phyloP scores from a whole-genome alignment of 1,139 yeast species.

The Suhomyces panamericanus region DNA sequence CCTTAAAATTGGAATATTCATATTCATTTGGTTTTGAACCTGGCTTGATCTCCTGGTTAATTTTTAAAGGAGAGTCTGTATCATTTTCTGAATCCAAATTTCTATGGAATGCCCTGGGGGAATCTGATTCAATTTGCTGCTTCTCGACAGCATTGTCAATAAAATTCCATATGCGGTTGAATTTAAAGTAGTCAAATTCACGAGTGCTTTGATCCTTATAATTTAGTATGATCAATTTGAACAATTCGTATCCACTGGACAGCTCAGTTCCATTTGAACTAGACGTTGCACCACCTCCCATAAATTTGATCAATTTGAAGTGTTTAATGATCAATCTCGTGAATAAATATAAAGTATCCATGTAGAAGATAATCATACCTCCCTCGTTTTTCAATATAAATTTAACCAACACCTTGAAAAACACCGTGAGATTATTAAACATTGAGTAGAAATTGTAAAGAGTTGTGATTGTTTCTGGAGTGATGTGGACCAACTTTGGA shows the following conservation, averaged over 20 bases:
- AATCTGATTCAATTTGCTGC: constrained; percentile 1
- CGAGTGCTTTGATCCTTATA: constrained; percentile 38
- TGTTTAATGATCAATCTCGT: constrained; percentile 37
- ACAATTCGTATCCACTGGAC: constrained; percentile 36
- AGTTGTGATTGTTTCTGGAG: constrained; percentile 32
- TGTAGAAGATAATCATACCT: constrained; percentile 41
- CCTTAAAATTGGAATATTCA: constrained; percentile 24
- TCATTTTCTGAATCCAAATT: constrained; percentile 1
- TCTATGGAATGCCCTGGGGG: background rate
- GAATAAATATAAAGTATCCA: constrained; percentile 43
- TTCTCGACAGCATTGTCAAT: constrained; percentile 35
- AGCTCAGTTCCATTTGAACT: background rate
- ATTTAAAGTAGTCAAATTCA: constrained; percentile 37
- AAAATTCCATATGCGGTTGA: constrained; percentile 39
- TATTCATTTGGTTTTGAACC: constrained; percentile 4
- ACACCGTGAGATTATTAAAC: constrained; percentile 41
- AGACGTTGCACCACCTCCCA: constrained; percentile 21
- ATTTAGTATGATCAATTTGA: constrained; percentile 33
- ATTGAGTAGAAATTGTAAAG: constrained; percentile 35
- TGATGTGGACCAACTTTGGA: constrained; percentile 39
- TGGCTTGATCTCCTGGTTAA: constrained; percentile 16
- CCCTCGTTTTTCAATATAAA: constrained; percentile 43
- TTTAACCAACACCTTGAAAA: constrained; percentile 42
- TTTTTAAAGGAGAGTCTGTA: constrained; percentile 22
- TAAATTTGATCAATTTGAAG: constrained; percentile 38